Base-by-base conservation (phyloP, 176 grass and related monocot species). In the Dactylis glomerata region DNA sequence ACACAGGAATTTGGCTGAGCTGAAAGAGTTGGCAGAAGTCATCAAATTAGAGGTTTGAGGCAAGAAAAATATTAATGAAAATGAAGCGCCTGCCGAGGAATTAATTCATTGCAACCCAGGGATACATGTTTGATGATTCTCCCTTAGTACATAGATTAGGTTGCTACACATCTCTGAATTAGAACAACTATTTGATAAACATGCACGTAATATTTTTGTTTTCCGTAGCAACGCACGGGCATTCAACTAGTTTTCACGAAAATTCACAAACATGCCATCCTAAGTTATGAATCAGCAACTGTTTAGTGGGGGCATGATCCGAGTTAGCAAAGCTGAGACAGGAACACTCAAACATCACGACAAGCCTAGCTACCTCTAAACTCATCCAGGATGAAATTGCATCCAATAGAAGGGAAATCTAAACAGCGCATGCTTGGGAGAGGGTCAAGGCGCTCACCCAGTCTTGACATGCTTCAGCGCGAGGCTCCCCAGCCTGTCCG, bases 391-490 rank as follows among this genome's bases (percentile, higher is more conserved):
- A 44, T 3, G 23, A 24, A 69, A 38, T 3, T 26, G 20, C 73
- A 77, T 40, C 40, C 62, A 10, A 31, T 13, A 71, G 0, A 69
- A 66, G 5, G 65, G 14, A 58, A 86, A 59, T 71, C 54, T 70
- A 22, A 36, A 47, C 31, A 27, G 45, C 5, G 28, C 51, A 62
- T 1, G 2, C 2, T 32, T 32, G 22, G 26, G 54, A 69, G 33
- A 40, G 45, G 28, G 68, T n/a, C 51, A 65, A 54, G 45, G 73
- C 10, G 79, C 86, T 83, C 61, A 95, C 96, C 96, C 96, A 17
- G 89, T 91, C 68, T 92, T 94, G 86, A 96, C 88, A 56, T 90
- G 85, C 1, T 83, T 87, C 64, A 99, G 86, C 54, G 89, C 93
- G 14, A 95, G 67, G n/a, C 41, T 55, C 54, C 85, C 47, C 4